These are phyloP conservation scores for Melastoma candidum DNA, from an alignment of 441 rosid genomes.

Conservation along the genomic window DNA sequence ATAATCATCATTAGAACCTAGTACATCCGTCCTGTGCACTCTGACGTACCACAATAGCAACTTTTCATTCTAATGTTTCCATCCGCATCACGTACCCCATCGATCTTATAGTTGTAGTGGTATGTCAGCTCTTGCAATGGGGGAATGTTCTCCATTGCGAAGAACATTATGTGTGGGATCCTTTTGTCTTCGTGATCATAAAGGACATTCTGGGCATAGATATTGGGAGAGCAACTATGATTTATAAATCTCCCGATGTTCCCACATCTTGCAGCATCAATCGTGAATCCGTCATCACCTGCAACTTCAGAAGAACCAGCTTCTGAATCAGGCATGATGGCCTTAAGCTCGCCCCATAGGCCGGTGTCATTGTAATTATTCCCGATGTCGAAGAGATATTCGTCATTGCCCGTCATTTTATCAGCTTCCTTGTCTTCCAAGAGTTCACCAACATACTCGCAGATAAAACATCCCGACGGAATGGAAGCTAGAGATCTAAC, in stretches of 20 bases:
- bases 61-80: constrained; percentile 66
- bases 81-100: constrained; percentile 52
- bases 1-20: constrained; percentile 20
- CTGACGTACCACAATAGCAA: constrained; percentile 75
- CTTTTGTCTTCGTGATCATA: constrained; percentile 71
- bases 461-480: constrained; percentile 78
- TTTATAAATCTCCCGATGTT: constrained; percentile 84
- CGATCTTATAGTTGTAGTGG: constrained; percentile 60
- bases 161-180: constrained; percentile 83
- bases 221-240: constrained; percentile 90
- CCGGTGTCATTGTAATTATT: constrained; percentile 29
- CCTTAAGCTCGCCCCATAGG: constrained; percentile 39
- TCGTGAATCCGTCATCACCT: constrained; percentile 51
- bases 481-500: constrained; percentile 75
- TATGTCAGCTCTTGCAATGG: constrained; percentile 82
- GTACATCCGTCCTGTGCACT: constrained; percentile 75
- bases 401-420: constrained; percentile 53
- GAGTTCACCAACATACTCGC: constrained; percentile 82
- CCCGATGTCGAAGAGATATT: constrained; percentile 83
- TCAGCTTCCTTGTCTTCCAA: constrained; percentile 80
- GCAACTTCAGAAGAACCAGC: constrained; percentile 25
- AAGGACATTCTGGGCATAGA: constrained; percentile 80
- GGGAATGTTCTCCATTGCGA: constrained; percentile 77
- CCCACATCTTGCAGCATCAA: constrained; percentile 69
- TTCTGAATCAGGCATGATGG: constrained; percentile 27